phyloP scores from a whole-genome alignment of 768 basidiomycete species.

The Suillus bovinus region DNA sequence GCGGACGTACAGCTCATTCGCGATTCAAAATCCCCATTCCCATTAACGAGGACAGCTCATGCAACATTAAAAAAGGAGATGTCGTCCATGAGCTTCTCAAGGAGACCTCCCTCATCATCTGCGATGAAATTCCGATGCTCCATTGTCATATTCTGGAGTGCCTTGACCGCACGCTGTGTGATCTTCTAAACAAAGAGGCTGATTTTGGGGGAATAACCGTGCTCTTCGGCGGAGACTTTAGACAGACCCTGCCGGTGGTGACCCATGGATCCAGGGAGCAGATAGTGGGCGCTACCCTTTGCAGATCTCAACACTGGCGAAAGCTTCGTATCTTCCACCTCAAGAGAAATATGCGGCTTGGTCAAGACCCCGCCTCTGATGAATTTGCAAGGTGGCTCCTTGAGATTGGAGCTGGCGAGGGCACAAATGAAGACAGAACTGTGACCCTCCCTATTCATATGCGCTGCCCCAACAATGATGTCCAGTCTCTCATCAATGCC shows the following conservation, averaged over 20 bases:
- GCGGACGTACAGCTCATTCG: constrained; percentile 19
- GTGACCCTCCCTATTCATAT: constrained; percentile 29
- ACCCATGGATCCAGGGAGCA: constrained; percentile 35
- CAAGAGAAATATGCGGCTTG: constrained; percentile 43
- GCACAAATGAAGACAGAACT: constrained; percentile 19
- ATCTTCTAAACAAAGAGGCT: constrained; percentile 28
- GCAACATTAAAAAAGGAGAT: constrained; percentile 35
- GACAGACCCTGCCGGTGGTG: constrained; percentile 48
- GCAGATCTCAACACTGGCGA: constrained; percentile 40
- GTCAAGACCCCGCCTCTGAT: constrained; percentile 23
- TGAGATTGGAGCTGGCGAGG: constrained; percentile 36
- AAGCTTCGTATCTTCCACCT: constrained; percentile 34
- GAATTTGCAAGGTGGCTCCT: constrained; percentile 39
- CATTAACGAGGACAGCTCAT: constrained; percentile 28
- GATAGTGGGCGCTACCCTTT: constrained; percentile 39
- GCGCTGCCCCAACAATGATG: constrained; percentile 12
- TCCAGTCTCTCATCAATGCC: constrained; percentile 1
- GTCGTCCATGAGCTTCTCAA: constrained; percentile 35
- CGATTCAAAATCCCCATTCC: constrained; percentile 48
- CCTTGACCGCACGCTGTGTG: constrained; percentile 38
- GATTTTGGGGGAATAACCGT: constrained; percentile 43
- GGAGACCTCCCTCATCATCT: constrained; percentile 37
- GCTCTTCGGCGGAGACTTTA: constrained; percentile 51
- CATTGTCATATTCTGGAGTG: constrained; percentile 39
- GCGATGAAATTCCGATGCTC: constrained; percentile 46